Evolutionary conservation across 345 rosid genomes (phyloP).

Genomic region (Murraya koenigii): DNA sequence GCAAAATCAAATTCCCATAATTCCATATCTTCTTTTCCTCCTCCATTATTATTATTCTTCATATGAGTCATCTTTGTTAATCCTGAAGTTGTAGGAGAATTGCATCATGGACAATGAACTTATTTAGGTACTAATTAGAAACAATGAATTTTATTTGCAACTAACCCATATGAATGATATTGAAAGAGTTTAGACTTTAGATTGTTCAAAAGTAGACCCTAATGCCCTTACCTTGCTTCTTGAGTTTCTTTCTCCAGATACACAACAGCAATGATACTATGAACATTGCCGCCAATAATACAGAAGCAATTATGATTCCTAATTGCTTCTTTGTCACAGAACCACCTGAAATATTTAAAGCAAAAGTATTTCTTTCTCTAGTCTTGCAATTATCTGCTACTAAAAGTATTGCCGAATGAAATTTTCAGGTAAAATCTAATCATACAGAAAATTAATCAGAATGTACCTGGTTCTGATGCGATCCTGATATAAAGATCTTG

Average conservation of each 20-base stretch:
- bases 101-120: background rate
- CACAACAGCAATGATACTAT: background rate
- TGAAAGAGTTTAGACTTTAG: background rate
- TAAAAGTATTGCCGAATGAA: background rate
- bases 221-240: constrained; percentile 5
- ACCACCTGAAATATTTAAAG: background rate
- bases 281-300: background rate
- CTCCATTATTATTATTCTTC: constrained; percentile 19
- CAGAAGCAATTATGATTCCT: constrained; percentile 2
- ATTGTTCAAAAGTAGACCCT: background rate
- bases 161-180: background rate
- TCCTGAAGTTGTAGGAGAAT: constrained; percentile 20
- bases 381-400: background rate
- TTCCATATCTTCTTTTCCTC: constrained; percentile 27
- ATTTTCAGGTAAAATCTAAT: background rate
- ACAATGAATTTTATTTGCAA: background rate
- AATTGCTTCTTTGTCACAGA: background rate
- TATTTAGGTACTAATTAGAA: background rate
- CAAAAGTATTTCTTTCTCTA: background rate
- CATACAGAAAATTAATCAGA: background rate
- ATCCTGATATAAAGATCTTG: constrained; percentile 28
- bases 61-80: constrained; percentile 13
- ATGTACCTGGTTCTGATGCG: constrained; percentile 23
- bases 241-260: background rate
- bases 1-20: constrained; percentile 33